phyloP scores from a whole-genome alignment of 768 basidiomycete species.

The Russula virescens region DNA sequence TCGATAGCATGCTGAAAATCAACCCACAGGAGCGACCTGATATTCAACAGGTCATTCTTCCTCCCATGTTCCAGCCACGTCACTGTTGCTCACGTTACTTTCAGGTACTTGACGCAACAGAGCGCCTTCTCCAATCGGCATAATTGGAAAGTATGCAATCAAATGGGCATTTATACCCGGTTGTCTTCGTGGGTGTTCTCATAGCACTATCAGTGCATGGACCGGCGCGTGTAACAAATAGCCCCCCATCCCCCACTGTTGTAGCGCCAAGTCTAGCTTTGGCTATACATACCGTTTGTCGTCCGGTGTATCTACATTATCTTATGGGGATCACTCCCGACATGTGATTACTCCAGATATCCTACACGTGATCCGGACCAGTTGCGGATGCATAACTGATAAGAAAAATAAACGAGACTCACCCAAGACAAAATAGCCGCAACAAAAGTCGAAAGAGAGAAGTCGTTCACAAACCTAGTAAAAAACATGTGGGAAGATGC shows the following conservation, averaged over 20 bases:
- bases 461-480: too few species aligned
- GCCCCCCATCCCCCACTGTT: neutral
- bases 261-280: neutral
- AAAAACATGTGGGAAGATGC: too few species aligned
- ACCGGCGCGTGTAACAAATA: neutral
- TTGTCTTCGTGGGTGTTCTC: constrained; percentile 4
- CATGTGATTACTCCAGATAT: too few species aligned
- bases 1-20: constrained; percentile 79
- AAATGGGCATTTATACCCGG: neutral
- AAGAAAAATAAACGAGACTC: too few species aligned
- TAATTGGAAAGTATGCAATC: neutral
- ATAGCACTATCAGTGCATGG: neutral
- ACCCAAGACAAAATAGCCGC: too few species aligned
- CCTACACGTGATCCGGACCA: too few species aligned
- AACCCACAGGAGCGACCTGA: constrained; percentile 79
- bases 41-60: constrained; percentile 69
- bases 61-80: neutral
- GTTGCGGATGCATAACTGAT: too few species aligned
- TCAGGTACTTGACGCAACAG: constrained; percentile 57
- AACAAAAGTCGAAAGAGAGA: too few species aligned
- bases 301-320: neutral
- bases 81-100: neutral
- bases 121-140: constrained; percentile 5
- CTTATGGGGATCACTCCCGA: neutral
- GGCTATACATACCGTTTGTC: neutral